Conservation (phyloP, 2,329 filamentous ascomycete species). For the Stagonosporopsis vannaccii region DNA sequence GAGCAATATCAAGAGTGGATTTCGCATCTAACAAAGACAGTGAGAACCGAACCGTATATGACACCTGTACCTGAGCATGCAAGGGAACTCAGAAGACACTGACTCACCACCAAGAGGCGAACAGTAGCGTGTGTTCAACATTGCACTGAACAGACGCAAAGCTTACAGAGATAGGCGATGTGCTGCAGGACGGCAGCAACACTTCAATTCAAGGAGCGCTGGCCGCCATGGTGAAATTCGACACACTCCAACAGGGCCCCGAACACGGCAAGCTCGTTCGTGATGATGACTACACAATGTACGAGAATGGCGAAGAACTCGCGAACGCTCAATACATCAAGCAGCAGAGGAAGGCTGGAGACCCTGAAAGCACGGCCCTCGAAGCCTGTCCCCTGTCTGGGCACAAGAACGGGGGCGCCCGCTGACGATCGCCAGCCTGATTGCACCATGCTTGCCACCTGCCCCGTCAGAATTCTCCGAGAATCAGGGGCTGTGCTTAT, state of each 20-base stretch:
- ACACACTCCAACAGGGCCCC: neutral
- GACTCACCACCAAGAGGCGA: slow-evolving; percentile 10
- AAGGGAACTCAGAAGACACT: neutral
- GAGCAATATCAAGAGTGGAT: no score
- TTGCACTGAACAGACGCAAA: slow-evolving; percentile 20
- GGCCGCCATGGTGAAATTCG: neutral
- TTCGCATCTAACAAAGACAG: neutral
- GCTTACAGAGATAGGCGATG: slow-evolving; percentile 18
- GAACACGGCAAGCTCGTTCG: no score
- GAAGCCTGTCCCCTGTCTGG: slow-evolving; percentile 13
- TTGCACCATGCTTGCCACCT: slow-evolving; percentile 16
- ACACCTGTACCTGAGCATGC: neutral
- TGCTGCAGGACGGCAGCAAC: slow-evolving; percentile 10
- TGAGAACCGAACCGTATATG: neutral
- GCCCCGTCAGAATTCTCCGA: slow-evolving; percentile 15
- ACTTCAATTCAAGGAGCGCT: slow-evolving; percentile 4
- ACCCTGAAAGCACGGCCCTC: slow-evolving; percentile 22
- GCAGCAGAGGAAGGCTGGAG: slow-evolving; percentile 21
- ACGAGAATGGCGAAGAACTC: neutral
- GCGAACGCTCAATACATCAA: neutral
- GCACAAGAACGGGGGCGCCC: slow-evolving; percentile 21
- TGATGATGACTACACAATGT: neutral
- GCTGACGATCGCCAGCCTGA: slow-evolving; percentile 21
- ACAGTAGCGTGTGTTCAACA: slow-evolving; percentile 26
- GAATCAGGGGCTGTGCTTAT: slow-evolving; percentile 14